Base-by-base conservation (phyloP, 1,284 basidiomycete genomes). In the Mrakiaceae sp. region DNA sequence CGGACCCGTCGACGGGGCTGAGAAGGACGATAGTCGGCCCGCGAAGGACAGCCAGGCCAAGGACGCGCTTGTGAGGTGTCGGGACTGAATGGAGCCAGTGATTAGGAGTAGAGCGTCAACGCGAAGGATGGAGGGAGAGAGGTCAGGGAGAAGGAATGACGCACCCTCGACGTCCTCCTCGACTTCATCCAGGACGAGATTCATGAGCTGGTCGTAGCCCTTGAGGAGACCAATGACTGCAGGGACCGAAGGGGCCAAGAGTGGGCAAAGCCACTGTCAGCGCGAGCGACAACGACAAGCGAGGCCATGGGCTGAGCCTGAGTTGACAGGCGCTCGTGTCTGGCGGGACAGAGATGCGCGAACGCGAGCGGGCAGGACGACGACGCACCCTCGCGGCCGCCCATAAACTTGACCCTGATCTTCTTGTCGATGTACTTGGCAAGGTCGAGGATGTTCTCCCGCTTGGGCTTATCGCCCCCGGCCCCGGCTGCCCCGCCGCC, bases 121-220 rank as follows among this genome's bases (percentile, higher is more conserved):
- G 27, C n/a, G 39, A 43, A 42, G 5, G 9, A 14, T 43, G 42
- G n/a, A 64, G 11, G 44, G 48, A 47, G 12, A 16, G 58, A 9
- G 10, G 48, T 16, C 11, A n/a, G 46, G 44, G 11, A 27, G 42
- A 46, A 27, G 12, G 48, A 14, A 44, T 14, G 14, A 71, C 77
- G 70, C 73, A 78, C 77, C 73, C 68, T 75, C 72, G 55, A 73
- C 75, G 63, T 74, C 74, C 69, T 78, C 77, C n/a, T 75, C 71
- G 0, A 78, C 77, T 60, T 78, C 77, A 66, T 78, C 77, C 72
- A 78, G 73, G 49, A 78, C 95, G 64, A 98, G 84, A 76, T 98
- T 98, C 71, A 98, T 83, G 54, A 98, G 81, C 72, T 98, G 94
- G 77, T 98, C 96, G 73, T 87, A 98, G 11, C 95, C 95, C 77